Percentiles rank a stretch among this genome's conserved stretches.
These are phyloP conservation scores for Macroventuria anomochaeta DNA, from an alignment of 2,329 filamentous ascomycete species.

Conservation along the genomic window DNA sequence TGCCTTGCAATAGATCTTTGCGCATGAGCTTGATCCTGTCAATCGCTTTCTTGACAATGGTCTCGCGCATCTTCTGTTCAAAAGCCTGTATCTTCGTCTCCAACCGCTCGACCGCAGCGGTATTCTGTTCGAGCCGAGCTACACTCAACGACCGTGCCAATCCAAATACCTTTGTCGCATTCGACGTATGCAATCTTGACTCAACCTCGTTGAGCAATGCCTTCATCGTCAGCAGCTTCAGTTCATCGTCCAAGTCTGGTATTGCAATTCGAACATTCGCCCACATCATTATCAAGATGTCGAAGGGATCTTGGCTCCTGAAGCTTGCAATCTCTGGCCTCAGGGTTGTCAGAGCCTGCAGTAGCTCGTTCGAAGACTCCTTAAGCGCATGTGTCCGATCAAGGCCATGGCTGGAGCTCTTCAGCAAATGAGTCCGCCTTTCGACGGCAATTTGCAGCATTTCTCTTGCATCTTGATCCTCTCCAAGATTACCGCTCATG, in stretches of 20 bases:
- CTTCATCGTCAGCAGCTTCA: constrained; percentile 23
- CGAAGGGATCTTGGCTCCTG: constrained; percentile 15
- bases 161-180: background rate
- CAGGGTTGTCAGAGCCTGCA: constrained; percentile 24
- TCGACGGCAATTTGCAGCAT: background rate
- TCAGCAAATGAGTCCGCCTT: background rate
- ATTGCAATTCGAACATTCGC: constrained; percentile 24
- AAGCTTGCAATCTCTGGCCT: constrained; percentile 29
- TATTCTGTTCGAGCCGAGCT: background rate
- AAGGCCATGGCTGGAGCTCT: background rate
- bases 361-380: constrained; percentile 7
- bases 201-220: constrained; percentile 9
- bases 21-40: constrained; percentile 17
- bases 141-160: constrained; percentile 3
- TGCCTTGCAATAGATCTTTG: constrained; percentile 8
- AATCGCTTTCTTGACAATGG: background rate
- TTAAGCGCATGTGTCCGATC: background rate
- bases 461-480: background rate
- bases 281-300: constrained; percentile 26
- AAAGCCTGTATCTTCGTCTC: background rate
- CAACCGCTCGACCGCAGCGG: background rate
- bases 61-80: background rate
- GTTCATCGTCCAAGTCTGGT: constrained; percentile 25
- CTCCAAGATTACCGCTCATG: background rate
- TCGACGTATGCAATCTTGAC: background rate